Base-by-base conservation (phyloP, 805 yeast species). In the Blastobotrys robertii region DNA sequence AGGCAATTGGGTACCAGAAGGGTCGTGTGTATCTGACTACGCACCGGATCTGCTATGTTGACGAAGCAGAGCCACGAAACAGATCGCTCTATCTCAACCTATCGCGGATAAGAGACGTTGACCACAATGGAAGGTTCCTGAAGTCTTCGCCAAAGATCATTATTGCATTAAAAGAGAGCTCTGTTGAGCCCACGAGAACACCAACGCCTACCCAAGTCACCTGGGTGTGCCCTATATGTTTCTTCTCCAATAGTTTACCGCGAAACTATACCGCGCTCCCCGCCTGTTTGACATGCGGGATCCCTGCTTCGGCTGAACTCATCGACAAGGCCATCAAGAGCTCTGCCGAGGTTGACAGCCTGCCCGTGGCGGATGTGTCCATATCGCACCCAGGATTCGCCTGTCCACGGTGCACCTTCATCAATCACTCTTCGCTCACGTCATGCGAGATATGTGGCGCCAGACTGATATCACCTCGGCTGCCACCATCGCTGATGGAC, bases 151-250 rank as follows among this genome's bases (percentile, higher is more conserved):
- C 13, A 6, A 55, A 54, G 10, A 49, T 45, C 29, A 38, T 70
- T 55, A 14, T 19, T 19, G 25, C 25, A 19, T 19, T 19, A 6
- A 19, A 19, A 19, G 25, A 19, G 25, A 19, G 6, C 6, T 19
- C 25, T 19, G 25, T 19, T 43, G 41, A 40, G 13, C 42, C 44
- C 8, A 34, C 43, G n/a, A 13, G 25, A 5, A 15, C 34, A 6
- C 33, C 39, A 3, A 22, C 48, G 2, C 14, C 42, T 32, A 41
- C 34, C 36, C 38, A 42, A 10, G 47, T 57, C 12, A 65, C 69
- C 28, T 90, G 98, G 98, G 71, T 73, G 1, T 90, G 98, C 59
- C 81, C 82, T n/a, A 88, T 92, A 2, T 90, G 98, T 60, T 76
- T 77, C n/a, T 83, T 69, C 56, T 68, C 79, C 19, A 85, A 86